phyloP scores from a whole-genome alignment of 2,329 filamentous ascomycete species.

The Macroventuria anomochaeta region DNA sequence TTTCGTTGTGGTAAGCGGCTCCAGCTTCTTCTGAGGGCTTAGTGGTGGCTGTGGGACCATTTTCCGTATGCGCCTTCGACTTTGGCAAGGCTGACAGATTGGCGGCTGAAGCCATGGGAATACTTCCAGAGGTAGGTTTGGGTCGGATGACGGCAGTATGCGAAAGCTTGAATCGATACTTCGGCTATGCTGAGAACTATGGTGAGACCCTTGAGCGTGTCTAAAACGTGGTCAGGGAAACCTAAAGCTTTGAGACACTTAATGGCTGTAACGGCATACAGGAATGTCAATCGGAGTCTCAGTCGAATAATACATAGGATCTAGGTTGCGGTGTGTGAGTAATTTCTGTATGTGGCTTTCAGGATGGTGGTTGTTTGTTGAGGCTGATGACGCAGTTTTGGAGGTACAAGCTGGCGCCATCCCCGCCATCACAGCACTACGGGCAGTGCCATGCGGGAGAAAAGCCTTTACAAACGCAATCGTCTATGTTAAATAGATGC shows the following conservation, averaged over 20 bases:
- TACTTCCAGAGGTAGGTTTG: too few species aligned
- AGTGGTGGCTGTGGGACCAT: slow-evolving; percentile 14
- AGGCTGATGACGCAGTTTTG: slow-evolving; percentile 20
- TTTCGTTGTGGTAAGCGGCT: not conserved
- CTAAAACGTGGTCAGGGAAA: slow-evolving; percentile 11
- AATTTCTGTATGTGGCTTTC: not conserved
- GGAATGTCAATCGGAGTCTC: not conserved
- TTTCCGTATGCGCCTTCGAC: slow-evolving; percentile 32
- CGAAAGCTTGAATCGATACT: slow-evolving; percentile 11
- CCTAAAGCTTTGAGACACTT: slow-evolving; percentile 1
- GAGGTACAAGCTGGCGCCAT: slow-evolving; percentile 6
- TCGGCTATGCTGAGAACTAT: slow-evolving; percentile 1
- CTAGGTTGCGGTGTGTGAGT: not conserved
- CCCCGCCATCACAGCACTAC: slow-evolving; percentile 2
- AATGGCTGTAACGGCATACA: slow-evolving; percentile 10
- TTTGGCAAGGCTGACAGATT: slow-evolving; percentile 38
- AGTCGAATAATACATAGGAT: not conserved
- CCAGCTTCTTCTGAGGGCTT: slow-evolving; percentile 13
- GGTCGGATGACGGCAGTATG: slow-evolving; percentile 9
- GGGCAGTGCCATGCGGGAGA: not conserved
- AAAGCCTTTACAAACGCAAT: not conserved
- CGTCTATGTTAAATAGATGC: not conserved
- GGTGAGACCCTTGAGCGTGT: slow-evolving; percentile 9
- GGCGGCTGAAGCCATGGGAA: slow-evolving; percentile 41
- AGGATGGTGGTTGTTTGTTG: slow-evolving; percentile 10